Base-by-base conservation (phyloP, 176 grass and related monocot species). In the Miscanthus lutarioriparius region DNA sequence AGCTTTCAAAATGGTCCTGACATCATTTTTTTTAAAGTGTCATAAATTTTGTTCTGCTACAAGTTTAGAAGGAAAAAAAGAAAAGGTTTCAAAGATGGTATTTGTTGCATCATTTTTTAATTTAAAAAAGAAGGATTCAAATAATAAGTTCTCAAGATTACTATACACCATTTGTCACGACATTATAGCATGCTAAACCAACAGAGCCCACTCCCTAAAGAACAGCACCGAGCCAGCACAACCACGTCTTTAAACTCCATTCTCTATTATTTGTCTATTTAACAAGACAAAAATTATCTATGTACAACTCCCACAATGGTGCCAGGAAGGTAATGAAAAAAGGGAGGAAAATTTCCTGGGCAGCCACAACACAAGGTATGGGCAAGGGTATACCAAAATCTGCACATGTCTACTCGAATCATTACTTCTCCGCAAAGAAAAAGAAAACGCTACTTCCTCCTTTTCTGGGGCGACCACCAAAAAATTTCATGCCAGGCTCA, bases 371-470 rank as follows among this genome's bases (percentile, higher is more conserved):
- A 76, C 69, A 72, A 67, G 87, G 84, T 84, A 87, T 76, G 13
- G 28, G 75, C 84, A 81, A 84, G 79, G 84, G 72, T 78, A 72
- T 78, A 66, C 64, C 84, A 89, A 92, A 84, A 92, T 89, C 84
- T 92, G 91, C 91, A 92, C 75, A 67, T 83, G 76, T 83, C 84
- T 87, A 80, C 80, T 81, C 32, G 64, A 84, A 91, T 84, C 81
- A 81, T 76, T 84, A 45, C 48, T 84, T 80, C 65, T 84, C 51
- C 72, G 53, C 71, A 71, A 81, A 84, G 48, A 19, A 64, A 89
- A 89, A 83, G 27, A 83, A 19, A 80, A 19, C 12, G 6, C 84
- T 87, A 69, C 62, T 87, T 76, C 79, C 79, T 83, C 56, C 61
- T 82, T 78, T 79, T 62, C 35, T 63, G 63, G 74, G 82, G 27